Evolutionary conservation across 257 asterid species (phyloP).

Genomic region (Penstemon davidsonii): DNA sequence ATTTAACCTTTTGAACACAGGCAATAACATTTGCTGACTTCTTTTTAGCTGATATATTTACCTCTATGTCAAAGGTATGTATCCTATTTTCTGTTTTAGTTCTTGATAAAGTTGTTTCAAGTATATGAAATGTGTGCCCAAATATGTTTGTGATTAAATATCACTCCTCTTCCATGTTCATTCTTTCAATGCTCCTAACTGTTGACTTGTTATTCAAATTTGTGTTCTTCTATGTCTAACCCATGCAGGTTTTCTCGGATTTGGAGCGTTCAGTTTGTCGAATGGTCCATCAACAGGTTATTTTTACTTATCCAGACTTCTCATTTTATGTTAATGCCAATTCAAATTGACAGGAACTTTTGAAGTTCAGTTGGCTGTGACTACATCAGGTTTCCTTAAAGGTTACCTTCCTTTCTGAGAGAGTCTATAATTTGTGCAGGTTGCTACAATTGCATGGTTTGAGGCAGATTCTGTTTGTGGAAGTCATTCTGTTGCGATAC

Average conservation of each 20-base stretch:
- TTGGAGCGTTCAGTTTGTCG: slow-evolving; percentile 99
- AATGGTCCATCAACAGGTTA: slow-evolving; percentile 98
- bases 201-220: background rate
- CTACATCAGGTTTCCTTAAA: slow-evolving; percentile 22
- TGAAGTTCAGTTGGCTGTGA: slow-evolving; percentile 20
- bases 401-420: slow-evolving; percentile 34
- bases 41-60: slow-evolving; percentile 93
- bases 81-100: slow-evolving; percentile 24
- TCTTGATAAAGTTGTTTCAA: slow-evolving; percentile 10
- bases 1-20: slow-evolving; percentile 47
- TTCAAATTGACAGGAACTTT: slow-evolving; percentile 12
- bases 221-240: slow-evolving; percentile 20
- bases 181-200: slow-evolving; percentile 13
- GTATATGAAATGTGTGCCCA: background rate
- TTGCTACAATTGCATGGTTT: slow-evolving; percentile 98
- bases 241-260: slow-evolving; percentile 89
- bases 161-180: slow-evolving; percentile 7
- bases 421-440: slow-evolving; percentile 52
- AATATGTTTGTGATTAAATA: slow-evolving; percentile 24
- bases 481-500: slow-evolving; percentile 91
- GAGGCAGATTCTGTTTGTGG: slow-evolving; percentile 99
- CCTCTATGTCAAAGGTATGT: slow-evolving; percentile 98
- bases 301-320: slow-evolving; percentile 22
- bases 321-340: slow-evolving; percentile 11
- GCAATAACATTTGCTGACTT: slow-evolving; percentile 95